Percentiles rank a stretch among this genome's conserved stretches.
Evolutionary conservation across 208 protist genomes (phyloP).

Genomic region (Trypanosomatidae sp.): DNA sequence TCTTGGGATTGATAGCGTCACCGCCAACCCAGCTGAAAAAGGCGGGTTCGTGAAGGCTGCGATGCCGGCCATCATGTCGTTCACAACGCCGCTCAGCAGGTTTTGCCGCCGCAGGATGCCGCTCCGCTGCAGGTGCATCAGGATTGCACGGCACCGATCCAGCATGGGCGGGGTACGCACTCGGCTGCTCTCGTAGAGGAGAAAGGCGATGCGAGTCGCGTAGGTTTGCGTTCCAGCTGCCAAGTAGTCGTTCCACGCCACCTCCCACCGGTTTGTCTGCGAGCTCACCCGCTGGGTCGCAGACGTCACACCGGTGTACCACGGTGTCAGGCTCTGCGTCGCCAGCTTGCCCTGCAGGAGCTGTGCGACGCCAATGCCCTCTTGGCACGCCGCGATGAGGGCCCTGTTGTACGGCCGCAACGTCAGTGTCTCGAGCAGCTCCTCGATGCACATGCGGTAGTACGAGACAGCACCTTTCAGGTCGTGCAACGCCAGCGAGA

Average conservation of each 20-base stretch:
- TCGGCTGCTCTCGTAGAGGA: slow-evolving; percentile 72
- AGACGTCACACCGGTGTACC: slow-evolving; percentile 40
- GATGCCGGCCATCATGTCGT: slow-evolving; percentile 60
- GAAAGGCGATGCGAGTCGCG: slow-evolving; percentile 56
- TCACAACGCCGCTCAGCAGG: slow-evolving; percentile 46
- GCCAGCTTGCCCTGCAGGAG: slow-evolving; percentile 44
- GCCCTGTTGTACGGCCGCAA: slow-evolving; percentile 66
- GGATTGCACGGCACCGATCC: slow-evolving; percentile 39
- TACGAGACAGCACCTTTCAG: slow-evolving; percentile 57
- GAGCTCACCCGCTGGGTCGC: slow-evolving; percentile 45
- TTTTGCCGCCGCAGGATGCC: slow-evolving; percentile 39
- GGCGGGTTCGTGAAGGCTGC: slow-evolving; percentile 72
- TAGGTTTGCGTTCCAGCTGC: slow-evolving; percentile 35
- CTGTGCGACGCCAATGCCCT: slow-evolving; percentile 66
- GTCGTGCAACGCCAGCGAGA: slow-evolving; percentile 65
- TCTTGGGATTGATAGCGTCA: slow-evolving; percentile 38
- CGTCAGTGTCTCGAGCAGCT: slow-evolving; percentile 58
- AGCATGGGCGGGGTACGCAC: slow-evolving; percentile 55
- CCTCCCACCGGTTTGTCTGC: slow-evolving; percentile 55
- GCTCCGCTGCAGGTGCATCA: slow-evolving; percentile 50
- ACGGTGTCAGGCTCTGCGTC: slow-evolving; percentile 54
- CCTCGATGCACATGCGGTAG: slow-evolving; percentile 76
- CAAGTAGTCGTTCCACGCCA: slow-evolving; percentile 70
- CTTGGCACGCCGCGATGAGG: slow-evolving; percentile 75
- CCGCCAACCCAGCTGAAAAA: slow-evolving; percentile 38